A percentile compares a stretch with the other conserved stretches of the same genome.
phyloP scores from a whole-genome alignment of 352 stramenopile species.

The Aphanomyces invadans region DNA sequence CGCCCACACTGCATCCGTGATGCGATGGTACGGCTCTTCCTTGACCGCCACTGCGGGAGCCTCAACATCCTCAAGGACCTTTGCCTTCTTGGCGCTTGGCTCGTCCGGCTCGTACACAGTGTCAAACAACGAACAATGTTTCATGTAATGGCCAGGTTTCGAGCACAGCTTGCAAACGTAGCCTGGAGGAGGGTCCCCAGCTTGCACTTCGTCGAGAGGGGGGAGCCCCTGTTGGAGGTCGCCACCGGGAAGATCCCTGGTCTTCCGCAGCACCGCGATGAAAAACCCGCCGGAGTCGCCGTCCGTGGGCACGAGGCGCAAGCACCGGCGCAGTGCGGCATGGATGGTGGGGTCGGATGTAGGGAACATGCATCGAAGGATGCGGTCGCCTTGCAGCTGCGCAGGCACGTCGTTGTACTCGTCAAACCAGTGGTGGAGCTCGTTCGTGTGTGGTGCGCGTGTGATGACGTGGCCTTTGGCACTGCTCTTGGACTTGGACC shows the following conservation, averaged over 20 bases:
- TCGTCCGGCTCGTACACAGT: slow-evolving; percentile 47
- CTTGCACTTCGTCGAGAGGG: slow-evolving; percentile 40
- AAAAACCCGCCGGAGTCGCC: slow-evolving; percentile 99
- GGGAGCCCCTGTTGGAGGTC: slow-evolving; percentile 41
- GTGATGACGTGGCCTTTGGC: slow-evolving; percentile 73
- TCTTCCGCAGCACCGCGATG: slow-evolving; percentile 92
- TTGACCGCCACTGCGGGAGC: slow-evolving; percentile 13
- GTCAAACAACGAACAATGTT: slow-evolving; percentile 55
- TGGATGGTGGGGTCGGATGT: slow-evolving; percentile 31
- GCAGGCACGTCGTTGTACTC: slow-evolving; percentile 47
- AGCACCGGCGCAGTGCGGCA: slow-evolving; percentile 21
- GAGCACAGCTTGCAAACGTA: slow-evolving; percentile 77
- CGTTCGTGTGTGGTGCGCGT: slow-evolving; percentile 15
- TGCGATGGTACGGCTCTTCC: slow-evolving; percentile 62
- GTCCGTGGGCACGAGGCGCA: slow-evolving; percentile 95
- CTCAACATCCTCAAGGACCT: slow-evolving; percentile 25
- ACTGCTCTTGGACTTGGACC: slow-evolving; percentile 81
- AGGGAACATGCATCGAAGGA: slow-evolving; percentile 82
- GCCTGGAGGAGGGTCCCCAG: slow-evolving; percentile 36
- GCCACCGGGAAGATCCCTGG: slow-evolving; percentile 44
- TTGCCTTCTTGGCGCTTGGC: slow-evolving; percentile 29
- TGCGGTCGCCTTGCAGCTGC: slow-evolving; percentile 54
- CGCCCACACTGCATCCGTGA: slow-evolving; percentile 55
- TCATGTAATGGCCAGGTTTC: slow-evolving; percentile 60
- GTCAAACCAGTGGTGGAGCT: slow-evolving; percentile 73